A percentile compares a stretch with the other conserved stretches of the same genome.
phyloP scores from a whole-genome alignment of 1,139 yeast species.

The Debaryomyces coudertii region DNA sequence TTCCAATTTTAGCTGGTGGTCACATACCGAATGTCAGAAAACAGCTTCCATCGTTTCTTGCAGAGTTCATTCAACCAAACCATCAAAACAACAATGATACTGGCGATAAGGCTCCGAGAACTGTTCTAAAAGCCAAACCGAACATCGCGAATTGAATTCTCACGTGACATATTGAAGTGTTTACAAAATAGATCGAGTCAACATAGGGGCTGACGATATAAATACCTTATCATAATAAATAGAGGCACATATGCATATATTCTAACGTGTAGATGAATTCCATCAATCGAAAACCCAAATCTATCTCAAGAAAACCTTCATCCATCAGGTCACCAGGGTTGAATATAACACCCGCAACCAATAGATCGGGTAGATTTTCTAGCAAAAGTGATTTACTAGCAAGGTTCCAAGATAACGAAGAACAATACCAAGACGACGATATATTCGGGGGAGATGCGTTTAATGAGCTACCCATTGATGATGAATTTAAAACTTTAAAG shows the following conservation, averaged over 20 bases:
- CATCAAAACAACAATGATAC: constrained; percentile 64
- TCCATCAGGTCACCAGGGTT: constrained; percentile 18
- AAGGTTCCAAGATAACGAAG: constrained; percentile 15
- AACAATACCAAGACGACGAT: constrained; percentile 9
- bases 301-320: constrained; percentile 15
- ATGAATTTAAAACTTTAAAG: constrained; percentile 31
- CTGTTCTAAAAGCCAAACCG: constrained; percentile 24
- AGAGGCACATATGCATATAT: constrained; percentile 4
- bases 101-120: constrained; percentile 42
- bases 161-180: constrained; percentile 11
- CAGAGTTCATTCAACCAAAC: constrained; percentile 57
- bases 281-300: constrained; percentile 8
- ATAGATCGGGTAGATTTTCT: constrained; percentile 7
- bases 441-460: constrained; percentile 18
- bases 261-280: constrained; percentile 12
- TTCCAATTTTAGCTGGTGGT: constrained; percentile 34
- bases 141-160: constrained; percentile 2
- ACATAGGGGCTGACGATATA: not conserved
- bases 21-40: constrained; percentile 21
- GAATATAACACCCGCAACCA: constrained; percentile 9
- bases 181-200: constrained; percentile 7
- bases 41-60: constrained; percentile 22
- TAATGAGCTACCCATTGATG: constrained; percentile 31
- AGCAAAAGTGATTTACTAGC: constrained; percentile 18
- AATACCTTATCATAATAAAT: constrained; percentile 2